These are phyloP conservation scores for Hondaea fermentalgiana DNA, from an alignment of 108 stramenopile species.

Conservation along the genomic window DNA sequence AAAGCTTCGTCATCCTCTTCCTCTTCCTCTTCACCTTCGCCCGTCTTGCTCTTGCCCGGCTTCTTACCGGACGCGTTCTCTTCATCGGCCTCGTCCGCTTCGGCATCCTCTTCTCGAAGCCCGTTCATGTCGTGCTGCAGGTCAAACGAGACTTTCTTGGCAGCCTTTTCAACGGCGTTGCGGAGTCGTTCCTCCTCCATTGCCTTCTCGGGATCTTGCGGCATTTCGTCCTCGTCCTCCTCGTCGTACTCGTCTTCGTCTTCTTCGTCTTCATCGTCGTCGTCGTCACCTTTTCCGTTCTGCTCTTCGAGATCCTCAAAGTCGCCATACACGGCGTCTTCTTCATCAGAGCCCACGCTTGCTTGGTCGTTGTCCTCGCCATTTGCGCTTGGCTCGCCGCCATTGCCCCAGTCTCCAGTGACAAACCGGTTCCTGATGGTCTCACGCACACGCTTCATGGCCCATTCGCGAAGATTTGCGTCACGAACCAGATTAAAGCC, in stretches of 20 bases:
- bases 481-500: background rate
- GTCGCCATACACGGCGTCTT: conserved; percentile 66
- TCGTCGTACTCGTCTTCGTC: conserved; percentile 22
- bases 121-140: background rate
- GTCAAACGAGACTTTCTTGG: conserved; percentile 66
- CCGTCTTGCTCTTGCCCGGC: conserved; percentile 22
- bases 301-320: conserved; percentile 88
- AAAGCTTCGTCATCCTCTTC: conserved; percentile 34
- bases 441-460: conserved; percentile 68
- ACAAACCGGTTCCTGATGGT: conserved; percentile 79
- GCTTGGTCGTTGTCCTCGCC: conserved; percentile 30
- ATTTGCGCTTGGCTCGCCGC: too few relatives aligned
- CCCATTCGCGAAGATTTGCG: conserved; percentile 41
- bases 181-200: conserved; percentile 71
- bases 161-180: conserved; percentile 67
- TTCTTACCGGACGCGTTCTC: conserved; percentile 23
- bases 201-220: conserved; percentile 56
- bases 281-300: conserved; percentile 44
- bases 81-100: background rate
- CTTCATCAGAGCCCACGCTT: conserved; percentile 23
- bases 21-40: conserved; percentile 70
- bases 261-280: conserved; percentile 65
- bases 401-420: conserved; percentile 80
- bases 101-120: background rate
- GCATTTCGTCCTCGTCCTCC: conserved; percentile 43